Base-by-base conservation (phyloP, 768 basidiomycete genomes). In the Lactarius pseudohatsudake region DNA sequence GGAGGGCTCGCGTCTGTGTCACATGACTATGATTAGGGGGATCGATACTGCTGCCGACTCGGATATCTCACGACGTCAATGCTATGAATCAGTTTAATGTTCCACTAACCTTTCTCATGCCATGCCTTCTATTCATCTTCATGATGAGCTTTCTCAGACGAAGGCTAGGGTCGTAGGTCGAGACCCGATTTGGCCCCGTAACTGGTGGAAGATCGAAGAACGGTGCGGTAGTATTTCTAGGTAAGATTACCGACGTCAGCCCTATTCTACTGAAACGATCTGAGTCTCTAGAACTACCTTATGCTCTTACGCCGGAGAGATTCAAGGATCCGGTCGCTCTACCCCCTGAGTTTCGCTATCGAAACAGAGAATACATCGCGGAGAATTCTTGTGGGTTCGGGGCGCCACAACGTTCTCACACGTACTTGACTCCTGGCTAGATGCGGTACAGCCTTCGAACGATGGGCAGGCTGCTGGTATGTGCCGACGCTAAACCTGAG, bases 301-400 rank as follows among this genome's bases (percentile, higher is more conserved):
- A 88, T 72, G 90, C 86, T 2, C 74, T 88, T 18, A 84, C 88
- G 34, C 88, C 89, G 0, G 75, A 72, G 16, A 81, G 89, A 30
- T 92, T 91, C 70, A 77, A 85, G 58, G 86, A 91, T 71, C 86
- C 89, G 4, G 71, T 80, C 30, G 78, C 84, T 0, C 76, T 92
- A 4, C 86, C 89, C 2, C 59, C 76, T 3, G 76, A 76, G 54
- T 86, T 83, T 72, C 78, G 75, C 18, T 92, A 91, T 65, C 81
- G 84, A 54, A 74, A 77, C 18, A 87, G 81, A 73, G 84, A 86
- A 56, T 91, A 87, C 71, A 81, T 87, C 64, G 72, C 74, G 13
- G 90, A 92, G 72, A 77, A 61, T 85, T 88, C 85, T 67, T 75
- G 83, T 79, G 64, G 57, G 64, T 68, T 20, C n/a, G 4, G 45